Base-by-base conservation (phyloP, 352 stramenopile species). In the Phytophthora pinifolia region DNA sequence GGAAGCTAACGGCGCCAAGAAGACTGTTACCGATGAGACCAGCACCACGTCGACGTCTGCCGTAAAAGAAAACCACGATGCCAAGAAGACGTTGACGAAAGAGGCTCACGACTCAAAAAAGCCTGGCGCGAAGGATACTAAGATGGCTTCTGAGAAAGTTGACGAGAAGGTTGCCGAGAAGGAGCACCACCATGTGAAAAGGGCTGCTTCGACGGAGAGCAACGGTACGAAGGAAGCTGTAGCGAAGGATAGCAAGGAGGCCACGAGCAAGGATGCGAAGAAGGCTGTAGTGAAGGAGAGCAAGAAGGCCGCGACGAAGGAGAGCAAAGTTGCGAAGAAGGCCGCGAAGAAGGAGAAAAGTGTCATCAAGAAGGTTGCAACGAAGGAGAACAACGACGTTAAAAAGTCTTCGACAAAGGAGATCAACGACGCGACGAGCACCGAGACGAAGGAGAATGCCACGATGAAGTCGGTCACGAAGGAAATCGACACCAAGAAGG, bases 181-280 rank as follows among this genome's bases (percentile, higher is more conserved):
- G 31, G 62, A 64, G 39, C 13, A n/a, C 10, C 15, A 37, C 2
- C 22, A 27, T 27, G 18, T 47, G 3, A 51, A 51, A 27, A 35
- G 35, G 33, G 4, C 33, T 33, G 4, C 9, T 17, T 13, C 30
- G 39, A 46, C 29, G 22, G 2, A 6, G 12, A 30, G 20, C 6
- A 20, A 31, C 12, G 18, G 33, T 13, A 20, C 27, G n/a, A 46
- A 15, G 18, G 41, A 53, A 15, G 15, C 8, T 25, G 25, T 15
- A 27, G 22, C 22, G 22, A 27, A 27, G 22, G 22, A 20, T 4
- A 50, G 31, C 32, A 46, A 7, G 8, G 30, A 49, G 44, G 30
- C 25, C 74, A 38, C 56, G 10, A 52, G 14, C 3, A 29, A 54
- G 0, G 54, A 64, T 5, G 20, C 13, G 32, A 59, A 58, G 46